phyloP scores from a whole-genome alignment of 2,329 filamentous ascomycete genomes.

The Alternaria triticimaculans region DNA sequence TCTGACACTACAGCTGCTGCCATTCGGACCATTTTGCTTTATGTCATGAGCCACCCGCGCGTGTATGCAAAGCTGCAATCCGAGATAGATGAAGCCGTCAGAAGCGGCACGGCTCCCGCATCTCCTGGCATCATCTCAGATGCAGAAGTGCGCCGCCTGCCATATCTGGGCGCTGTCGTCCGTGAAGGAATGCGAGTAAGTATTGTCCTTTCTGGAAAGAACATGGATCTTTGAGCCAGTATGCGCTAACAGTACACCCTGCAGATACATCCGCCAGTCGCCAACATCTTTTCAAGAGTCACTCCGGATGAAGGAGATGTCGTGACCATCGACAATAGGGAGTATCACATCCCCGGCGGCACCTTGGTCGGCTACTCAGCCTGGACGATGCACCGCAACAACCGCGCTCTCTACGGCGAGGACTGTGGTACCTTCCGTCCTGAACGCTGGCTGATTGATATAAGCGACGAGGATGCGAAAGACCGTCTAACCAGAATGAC shows the following conservation, averaged over 20 bases:
- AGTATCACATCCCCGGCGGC: constrained; percentile 44
- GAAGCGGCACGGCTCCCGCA: constrained; percentile 43
- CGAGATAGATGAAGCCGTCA: constrained; percentile 55
- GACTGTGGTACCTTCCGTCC: constrained; percentile 58
- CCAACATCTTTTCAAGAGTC: constrained; percentile 41
- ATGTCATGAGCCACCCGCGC: constrained; percentile 59
- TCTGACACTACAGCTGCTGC: constrained; percentile 65
- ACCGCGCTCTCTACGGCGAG: constrained; percentile 38
- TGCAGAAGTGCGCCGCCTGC: constrained; percentile 49
- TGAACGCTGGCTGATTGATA: constrained; percentile 56
- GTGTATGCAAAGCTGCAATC: constrained; percentile 55
- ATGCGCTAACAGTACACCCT: background rate
- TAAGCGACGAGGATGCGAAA: constrained; percentile 24
- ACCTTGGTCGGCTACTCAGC: constrained; percentile 44
- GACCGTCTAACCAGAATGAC: constrained; percentile 40
- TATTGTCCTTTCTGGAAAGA: background rate
- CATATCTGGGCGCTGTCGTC: constrained; percentile 56
- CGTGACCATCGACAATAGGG: constrained; percentile 34
- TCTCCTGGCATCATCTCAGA: constrained; percentile 56
- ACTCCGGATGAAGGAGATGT: constrained; percentile 42
- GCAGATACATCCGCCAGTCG: constrained; percentile 52
- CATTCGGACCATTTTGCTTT: constrained; percentile 61
- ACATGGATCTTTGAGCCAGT: background rate
- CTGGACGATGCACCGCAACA: constrained; percentile 42
- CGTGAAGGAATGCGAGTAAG: constrained; percentile 53